Base-by-base conservation (phyloP, 2,329 filamentous ascomycete species). In the Fusarium protoensiforme region DNA sequence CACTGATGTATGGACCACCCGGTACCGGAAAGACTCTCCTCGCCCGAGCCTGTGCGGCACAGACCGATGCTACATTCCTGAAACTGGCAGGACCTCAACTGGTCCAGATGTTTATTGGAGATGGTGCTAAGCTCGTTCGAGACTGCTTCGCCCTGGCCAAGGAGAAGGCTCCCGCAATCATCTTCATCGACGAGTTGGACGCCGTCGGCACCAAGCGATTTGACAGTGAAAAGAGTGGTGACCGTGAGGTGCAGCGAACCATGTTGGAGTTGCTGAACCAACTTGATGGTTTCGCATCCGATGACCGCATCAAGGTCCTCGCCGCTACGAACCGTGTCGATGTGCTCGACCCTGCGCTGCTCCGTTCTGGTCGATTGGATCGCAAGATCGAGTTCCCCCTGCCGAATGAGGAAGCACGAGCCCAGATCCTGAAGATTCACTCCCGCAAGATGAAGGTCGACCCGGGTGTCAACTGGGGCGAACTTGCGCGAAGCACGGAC, bases 261-360 rank as follows among this genome's bases (percentile, higher is more conserved):
- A 99, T 99, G 97, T 87, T 99, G 86, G 96, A 99, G 84, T 90
- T 99, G 64, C 92, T 99, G 74, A 99, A 99, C 86, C 96, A 99
- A 86, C 91, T 99, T 2, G 96, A 99, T 81, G 96, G 96, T 62
- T 99, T 99, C 81, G 97, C 96, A 1, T 98, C 95, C 8, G 95
- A 98, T 81, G 96, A 98, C 81, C 92, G 95, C 60, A 97, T 98
- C 88, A 98, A 98, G 87, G 96, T 98, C 7, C 88, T 98, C 60
- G 95, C 95, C 5, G 95, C 95, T 51, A 98, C 95, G 27, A 98
- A 98, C 87, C 92, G 95, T 82, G 92, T 98, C 67, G 96, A 98
- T 80, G 95, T 98, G 9, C 89, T 98, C 20, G 96, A 98, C 81
- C 95, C 95, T 9, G 96, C 95, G 24, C 87, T 98, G 70, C 90